These are phyloP conservation scores for Schizopora paradoxa DNA, from an alignment of 1,284 basidiomycete species.

Conservation along the genomic window DNA sequence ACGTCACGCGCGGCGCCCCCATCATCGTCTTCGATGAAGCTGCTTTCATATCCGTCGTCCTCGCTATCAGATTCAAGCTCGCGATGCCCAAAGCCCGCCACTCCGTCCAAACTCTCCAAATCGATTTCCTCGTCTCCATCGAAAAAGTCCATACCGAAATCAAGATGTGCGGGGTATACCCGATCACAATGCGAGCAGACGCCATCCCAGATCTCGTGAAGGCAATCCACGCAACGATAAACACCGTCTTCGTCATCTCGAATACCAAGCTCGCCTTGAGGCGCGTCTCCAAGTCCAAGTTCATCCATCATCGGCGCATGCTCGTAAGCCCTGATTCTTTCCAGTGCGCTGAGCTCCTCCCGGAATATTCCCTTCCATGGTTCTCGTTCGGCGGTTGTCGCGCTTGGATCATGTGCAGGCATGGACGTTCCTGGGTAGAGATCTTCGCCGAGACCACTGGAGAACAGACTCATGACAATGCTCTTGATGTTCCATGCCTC, in stretches of 20 bases:
- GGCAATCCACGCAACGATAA: slow-evolving; percentile 66
- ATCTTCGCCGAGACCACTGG: slow-evolving; percentile 37
- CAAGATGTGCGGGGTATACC: slow-evolving; percentile 46
- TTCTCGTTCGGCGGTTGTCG: slow-evolving; percentile 1
- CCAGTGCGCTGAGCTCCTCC: slow-evolving; percentile 1
- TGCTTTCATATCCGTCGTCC: slow-evolving; percentile 32
- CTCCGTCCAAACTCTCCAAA: slow-evolving; percentile 32
- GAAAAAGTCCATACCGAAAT: slow-evolving; percentile 16
- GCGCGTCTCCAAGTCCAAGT: slow-evolving; percentile 2
- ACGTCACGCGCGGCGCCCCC: slow-evolving; percentile 13
- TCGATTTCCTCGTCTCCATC: slow-evolving; percentile 33
- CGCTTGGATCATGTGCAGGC: not conserved
- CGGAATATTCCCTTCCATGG: slow-evolving; percentile 18
- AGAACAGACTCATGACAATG: slow-evolving; percentile 46
- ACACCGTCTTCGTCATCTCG: slow-evolving; percentile 66
- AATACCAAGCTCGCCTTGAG: slow-evolving; percentile 49
- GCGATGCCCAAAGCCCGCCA: slow-evolving; percentile 25
- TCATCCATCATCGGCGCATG: not conserved
- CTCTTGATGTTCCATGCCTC: slow-evolving; percentile 70
- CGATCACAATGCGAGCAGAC: slow-evolving; percentile 55
- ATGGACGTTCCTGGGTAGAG: slow-evolving; percentile 14
- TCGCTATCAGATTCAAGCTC: slow-evolving; percentile 15
- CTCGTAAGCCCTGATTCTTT: not conserved
- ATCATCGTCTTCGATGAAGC: slow-evolving; percentile 28
- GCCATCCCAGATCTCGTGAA: slow-evolving; percentile 69